phyloP scores from a whole-genome alignment of 345 rosid species.

The Rhodamnia argentea region DNA sequence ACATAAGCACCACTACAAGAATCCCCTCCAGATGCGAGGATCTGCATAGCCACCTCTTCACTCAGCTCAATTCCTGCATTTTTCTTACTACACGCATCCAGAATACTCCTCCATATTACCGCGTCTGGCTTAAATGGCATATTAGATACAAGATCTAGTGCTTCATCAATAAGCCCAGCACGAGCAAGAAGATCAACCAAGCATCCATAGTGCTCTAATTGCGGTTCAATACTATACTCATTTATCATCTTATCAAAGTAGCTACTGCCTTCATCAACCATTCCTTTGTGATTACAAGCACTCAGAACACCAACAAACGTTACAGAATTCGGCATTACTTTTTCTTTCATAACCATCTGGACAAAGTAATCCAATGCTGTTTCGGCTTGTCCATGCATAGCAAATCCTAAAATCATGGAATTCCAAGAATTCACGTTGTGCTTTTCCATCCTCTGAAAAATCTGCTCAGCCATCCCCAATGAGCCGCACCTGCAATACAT shows the following conservation, averaged over 20 bases:
- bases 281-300: conserved; percentile 60
- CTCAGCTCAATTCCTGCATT: conserved; percentile 51
- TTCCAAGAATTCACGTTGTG: conserved; percentile 73
- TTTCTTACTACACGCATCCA: conserved; percentile 65
- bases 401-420: conserved; percentile 61
- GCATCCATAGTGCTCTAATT: conserved; percentile 74
- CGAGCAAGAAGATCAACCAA: conserved; percentile 63
- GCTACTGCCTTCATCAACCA: conserved; percentile 49
- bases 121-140: conserved; percentile 76
- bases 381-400: conserved; percentile 57
- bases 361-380: conserved; percentile 40
- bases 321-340: conserved; percentile 42
- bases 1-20: conserved; percentile 54
- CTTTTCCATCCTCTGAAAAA: conserved; percentile 48
- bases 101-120: conserved; percentile 86
- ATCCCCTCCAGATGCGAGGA: conserved; percentile 31
- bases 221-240: conserved; percentile 52
- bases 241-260: conserved; percentile 55
- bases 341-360: conserved; percentile 22
- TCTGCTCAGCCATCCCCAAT: conserved; percentile 43
- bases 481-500: conserved; percentile 85
- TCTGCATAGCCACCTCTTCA: conserved; percentile 47
- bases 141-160: conserved; percentile 39
- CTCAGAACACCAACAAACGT: conserved; percentile 56
- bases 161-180: conserved; percentile 61